Percentiles rank a stretch among this genome's conserved stretches.
phyloP scores from a whole-genome alignment of 73 alveolate genomes.

The Uronychia binucleata region DNA sequence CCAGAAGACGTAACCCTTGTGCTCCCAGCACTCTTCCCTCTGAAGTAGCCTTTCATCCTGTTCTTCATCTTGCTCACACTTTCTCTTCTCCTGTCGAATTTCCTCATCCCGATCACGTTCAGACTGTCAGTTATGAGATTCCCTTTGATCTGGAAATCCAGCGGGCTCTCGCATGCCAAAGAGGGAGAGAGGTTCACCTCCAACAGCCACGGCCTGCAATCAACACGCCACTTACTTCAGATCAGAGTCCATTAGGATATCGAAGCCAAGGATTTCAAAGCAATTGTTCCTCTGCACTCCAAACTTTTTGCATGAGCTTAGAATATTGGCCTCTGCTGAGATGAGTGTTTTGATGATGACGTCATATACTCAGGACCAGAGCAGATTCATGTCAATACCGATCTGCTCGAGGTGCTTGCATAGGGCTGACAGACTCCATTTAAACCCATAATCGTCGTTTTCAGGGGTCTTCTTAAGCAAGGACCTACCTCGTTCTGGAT shows the following conservation, averaged over 20 bases:
- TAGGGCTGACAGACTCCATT: conserved; percentile 75
- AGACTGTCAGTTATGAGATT: conserved; percentile 76
- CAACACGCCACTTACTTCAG: conserved; percentile 46
- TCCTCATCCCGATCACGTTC: conserved; percentile 71
- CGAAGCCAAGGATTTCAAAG: conserved; percentile 84
- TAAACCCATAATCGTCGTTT: conserved; percentile 78
- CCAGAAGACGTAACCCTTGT: not conserved
- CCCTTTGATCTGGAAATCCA: conserved; percentile 78
- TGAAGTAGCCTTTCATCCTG: conserved; percentile 2
- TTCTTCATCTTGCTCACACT: conserved; percentile 19
- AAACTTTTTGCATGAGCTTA: conserved; percentile 60
- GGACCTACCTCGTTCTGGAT: conserved; percentile 52
- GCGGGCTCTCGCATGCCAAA: conserved; percentile 78
- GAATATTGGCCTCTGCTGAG: conserved; percentile 64
- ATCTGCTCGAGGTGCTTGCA: conserved; percentile 71
- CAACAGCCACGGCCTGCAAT: conserved; percentile 80
- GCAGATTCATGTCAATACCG: conserved; percentile 62
- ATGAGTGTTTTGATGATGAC: conserved; percentile 68
- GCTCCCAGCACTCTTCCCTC: not conserved
- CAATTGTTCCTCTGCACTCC: conserved; percentile 73
- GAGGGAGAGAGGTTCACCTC: conserved; percentile 87
- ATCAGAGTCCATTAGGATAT: conserved; percentile 74
- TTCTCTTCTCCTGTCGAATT: conserved; percentile 59
- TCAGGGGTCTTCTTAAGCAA: conserved; percentile 37
- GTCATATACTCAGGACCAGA: conserved; percentile 78